These are phyloP conservation scores for Solanum hybrid DNA, from an alignment of 305 asterid species.

Conservation along the genomic window DNA sequence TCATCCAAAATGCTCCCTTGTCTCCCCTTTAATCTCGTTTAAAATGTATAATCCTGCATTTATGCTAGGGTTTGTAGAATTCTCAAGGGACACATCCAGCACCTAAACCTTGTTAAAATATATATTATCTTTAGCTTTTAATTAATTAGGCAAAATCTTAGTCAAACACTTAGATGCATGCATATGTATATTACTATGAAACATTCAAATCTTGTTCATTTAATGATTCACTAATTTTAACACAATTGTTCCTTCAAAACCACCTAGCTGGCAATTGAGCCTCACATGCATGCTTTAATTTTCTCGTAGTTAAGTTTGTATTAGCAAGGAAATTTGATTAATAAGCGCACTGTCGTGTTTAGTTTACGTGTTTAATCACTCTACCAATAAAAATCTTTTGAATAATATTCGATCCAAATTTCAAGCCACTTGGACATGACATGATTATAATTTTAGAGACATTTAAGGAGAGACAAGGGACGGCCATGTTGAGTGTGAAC, in stretches of 20 bases:
- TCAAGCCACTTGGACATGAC: not conserved
- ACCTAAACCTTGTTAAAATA: conserved; percentile 6
- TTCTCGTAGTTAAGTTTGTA: not conserved
- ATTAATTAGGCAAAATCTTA: not conserved
- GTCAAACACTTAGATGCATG: conserved; percentile 3
- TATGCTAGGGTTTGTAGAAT: conserved; percentile 45
- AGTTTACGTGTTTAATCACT: not conserved
- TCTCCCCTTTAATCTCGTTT: conserved; percentile 27
- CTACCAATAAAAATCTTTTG: not conserved
- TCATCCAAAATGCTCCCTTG: conserved; percentile 25
- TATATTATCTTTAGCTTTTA: conserved; percentile 6
- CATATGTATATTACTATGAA: not conserved
- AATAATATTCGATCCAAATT: not conserved
- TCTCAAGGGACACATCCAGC: conserved; percentile 18
- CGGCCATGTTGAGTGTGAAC: not conserved
- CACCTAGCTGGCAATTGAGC: not conserved
- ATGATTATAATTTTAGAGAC: not conserved
- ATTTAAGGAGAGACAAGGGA: not conserved
- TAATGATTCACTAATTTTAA: conserved; percentile 2
- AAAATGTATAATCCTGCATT: conserved; percentile 15
- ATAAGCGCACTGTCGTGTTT: not conserved
- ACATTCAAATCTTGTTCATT: not conserved
- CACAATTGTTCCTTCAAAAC: conserved; percentile 1
- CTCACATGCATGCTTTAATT: not conserved
- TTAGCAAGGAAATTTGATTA: not conserved